Conservation (phyloP, 2,329 filamentous ascomycete genomes). For the Alternaria burnsii region DNA sequence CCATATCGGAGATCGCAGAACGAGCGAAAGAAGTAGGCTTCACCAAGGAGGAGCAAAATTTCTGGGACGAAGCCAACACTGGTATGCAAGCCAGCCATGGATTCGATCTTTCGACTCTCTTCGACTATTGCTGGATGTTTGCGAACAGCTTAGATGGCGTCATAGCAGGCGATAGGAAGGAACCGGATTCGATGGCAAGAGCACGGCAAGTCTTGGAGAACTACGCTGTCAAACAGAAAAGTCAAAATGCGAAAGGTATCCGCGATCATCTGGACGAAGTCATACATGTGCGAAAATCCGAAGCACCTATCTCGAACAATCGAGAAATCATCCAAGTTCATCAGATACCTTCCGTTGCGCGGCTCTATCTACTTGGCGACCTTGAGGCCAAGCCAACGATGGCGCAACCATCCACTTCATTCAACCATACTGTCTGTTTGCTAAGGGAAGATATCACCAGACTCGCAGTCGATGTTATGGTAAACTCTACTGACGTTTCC, state of each 20-base stretch:
- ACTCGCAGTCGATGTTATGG: constrained; percentile 43
- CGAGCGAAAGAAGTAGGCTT: constrained; percentile 25
- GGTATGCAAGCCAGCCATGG: constrained; percentile 30
- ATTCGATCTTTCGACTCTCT: constrained; percentile 23
- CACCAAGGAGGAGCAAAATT: constrained; percentile 3
- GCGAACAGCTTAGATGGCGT: constrained; percentile 29
- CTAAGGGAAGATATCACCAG: constrained; percentile 46
- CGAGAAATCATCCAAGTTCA: constrained; percentile 32
- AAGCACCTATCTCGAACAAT: constrained; percentile 15
- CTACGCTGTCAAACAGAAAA: constrained; percentile 32
- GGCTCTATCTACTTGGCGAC: constrained; percentile 37
- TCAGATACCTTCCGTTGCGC: constrained; percentile 38
- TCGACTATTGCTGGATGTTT: constrained; percentile 37
- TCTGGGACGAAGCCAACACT: constrained; percentile 40
- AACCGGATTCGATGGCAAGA: constrained; percentile 25
- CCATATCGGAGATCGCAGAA: constrained; percentile 33
- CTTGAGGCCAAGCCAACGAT: constrained; percentile 36
- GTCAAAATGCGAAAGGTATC: constrained; percentile 19
- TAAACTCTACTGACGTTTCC: constrained; percentile 40
- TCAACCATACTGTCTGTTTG: constrained; percentile 43
- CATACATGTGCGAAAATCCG: constrained; percentile 35
- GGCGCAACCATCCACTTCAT: constrained; percentile 28
- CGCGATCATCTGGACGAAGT: constrained; percentile 37
- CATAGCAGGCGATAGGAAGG: constrained; percentile 19
- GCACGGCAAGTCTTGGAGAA: constrained; percentile 30